Conservation (phyloP, 148 eudicot genomes). For the Persicaria tinctoria region DNA sequence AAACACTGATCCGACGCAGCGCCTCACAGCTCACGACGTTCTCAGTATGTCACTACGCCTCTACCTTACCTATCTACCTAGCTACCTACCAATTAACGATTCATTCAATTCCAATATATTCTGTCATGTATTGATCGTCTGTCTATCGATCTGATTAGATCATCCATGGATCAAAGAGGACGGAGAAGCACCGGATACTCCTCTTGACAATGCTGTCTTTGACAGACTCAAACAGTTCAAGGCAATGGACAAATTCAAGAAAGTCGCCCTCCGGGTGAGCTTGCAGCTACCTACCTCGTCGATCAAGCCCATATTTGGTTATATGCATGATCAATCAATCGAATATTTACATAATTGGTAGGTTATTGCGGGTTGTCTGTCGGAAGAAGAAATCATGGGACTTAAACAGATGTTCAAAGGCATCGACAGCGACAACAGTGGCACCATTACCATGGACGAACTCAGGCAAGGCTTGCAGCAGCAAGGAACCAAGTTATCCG, state of each 20-base stretch:
- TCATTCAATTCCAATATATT: background rate
- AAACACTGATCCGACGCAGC: constrained; percentile 74
- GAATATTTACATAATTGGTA: background rate
- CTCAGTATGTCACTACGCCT: constrained; percentile 37
- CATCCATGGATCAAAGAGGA: constrained; percentile 97
- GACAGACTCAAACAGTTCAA: constrained; percentile 74
- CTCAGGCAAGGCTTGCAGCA: constrained; percentile 42
- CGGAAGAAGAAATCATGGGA: constrained; percentile 61
- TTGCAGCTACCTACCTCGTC: background rate
- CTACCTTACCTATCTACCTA: background rate
- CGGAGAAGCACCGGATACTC: constrained; percentile 82
- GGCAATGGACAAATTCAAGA: constrained; percentile 93
- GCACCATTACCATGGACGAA: constrained; percentile 54
- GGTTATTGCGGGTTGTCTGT: constrained; percentile 31
- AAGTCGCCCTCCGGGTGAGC: constrained; percentile 84
- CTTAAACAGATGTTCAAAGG: constrained; percentile 53
- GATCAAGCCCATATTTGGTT: no score
- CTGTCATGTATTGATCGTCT: background rate
- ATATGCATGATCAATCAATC: background rate
- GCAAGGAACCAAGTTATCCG: constrained; percentile 48
- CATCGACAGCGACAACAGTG: constrained; percentile 48
- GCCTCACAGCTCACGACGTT: constrained; percentile 78
- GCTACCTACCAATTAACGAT: background rate
- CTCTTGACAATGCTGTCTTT: constrained; percentile 86
- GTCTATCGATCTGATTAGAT: constrained; percentile 22